Base-by-base conservation (phyloP, 2,329 filamentous ascomycete genomes). In the Aspergillus amoenus region DNA sequence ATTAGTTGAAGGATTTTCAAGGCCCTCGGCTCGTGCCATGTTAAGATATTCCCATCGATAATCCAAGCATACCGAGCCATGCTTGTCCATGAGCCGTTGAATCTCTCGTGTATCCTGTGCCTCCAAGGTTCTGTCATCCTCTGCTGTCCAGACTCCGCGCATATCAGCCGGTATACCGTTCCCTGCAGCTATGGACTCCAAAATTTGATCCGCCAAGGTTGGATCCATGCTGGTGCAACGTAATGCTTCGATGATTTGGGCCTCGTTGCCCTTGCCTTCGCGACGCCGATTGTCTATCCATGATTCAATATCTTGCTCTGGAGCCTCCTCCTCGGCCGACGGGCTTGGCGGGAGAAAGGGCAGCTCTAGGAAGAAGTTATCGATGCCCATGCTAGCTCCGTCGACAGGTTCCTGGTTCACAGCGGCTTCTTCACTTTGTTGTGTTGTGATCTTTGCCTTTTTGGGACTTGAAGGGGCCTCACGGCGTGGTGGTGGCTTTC, bases 101-200 rank as follows among this genome's bases (percentile, higher is more conserved):
- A 79, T 68, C 2, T 59, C 66, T 17, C 69, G 68, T 24, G 61
- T 64, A 61, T 79, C 68, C 3, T 41, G 44, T 8, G 69, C 71
- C 39, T 72, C 61, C 32, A 80, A 53, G 21, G 65, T 65, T 30
- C 67, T 58, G 56, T 82, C 79, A 55, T 82, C 79, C 40, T 74
- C 68, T 9, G 70, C 59, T 6, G 79, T 81, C 79, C 79, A 82
- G 17, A 81, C 74, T 4, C 79, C 79, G 15, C 60, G 70, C 53
- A 76, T 71, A 51, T 78, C 58, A 12, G 66, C 52, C 0, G 79
- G 79, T 18, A 81, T 70, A 1, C 61, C 64, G 15, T 72, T 65
- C 4, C 72, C 72, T 22, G 61, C 61, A 18, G 52, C 58, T 18
- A 77, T 60, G 49, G 64, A 59, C 15, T 67, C 64, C 9, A 79